Evolutionary conservation across 2,329 filamentous ascomycete genomes (phyloP).

Genomic region (Penicillium glabrum): DNA sequence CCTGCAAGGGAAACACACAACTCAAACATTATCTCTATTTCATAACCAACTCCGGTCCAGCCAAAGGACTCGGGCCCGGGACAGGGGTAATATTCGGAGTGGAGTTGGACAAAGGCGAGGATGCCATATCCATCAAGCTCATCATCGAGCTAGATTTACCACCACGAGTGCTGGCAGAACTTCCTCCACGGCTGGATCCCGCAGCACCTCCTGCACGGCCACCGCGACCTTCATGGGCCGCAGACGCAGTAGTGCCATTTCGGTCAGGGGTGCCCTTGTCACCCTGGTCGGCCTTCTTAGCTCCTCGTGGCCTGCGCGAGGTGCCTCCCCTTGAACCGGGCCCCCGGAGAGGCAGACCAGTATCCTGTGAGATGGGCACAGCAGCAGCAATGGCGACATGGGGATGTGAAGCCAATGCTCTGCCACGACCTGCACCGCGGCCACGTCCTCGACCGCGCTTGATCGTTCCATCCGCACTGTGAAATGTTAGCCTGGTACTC

Average conservation of each 20-base stretch:
- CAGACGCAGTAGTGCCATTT: constrained; percentile 28
- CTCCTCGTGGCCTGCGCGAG: constrained; percentile 78
- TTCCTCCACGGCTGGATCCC: constrained; percentile 25
- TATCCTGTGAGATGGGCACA: constrained; percentile 84
- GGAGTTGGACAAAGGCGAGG: constrained; percentile 26
- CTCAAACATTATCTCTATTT: constrained; percentile 23
- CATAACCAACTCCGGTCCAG: constrained; percentile 28
- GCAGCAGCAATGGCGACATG: constrained; percentile 75
- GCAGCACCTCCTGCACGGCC: constrained; percentile 26
- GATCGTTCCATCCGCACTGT: constrained; percentile 69
- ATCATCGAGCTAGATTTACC: constrained; percentile 22
- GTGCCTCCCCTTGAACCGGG: constrained; percentile 75
- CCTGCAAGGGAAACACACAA: background rate
- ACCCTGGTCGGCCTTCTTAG: constrained; percentile 78
- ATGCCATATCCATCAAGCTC: constrained; percentile 29
- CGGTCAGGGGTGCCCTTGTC: constrained; percentile 80
- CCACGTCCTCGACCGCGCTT: constrained; percentile 61
- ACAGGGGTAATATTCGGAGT: constrained; percentile 18
- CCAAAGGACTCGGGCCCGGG: constrained; percentile 23
- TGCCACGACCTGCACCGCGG: constrained; percentile 49
- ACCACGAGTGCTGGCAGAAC: constrained; percentile 25
- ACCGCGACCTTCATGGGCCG: constrained; percentile 27
- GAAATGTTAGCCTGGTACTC: constrained; percentile 18
- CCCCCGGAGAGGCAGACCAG: constrained; percentile 69
- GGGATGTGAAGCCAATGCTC: constrained; percentile 66